A percentile compares a stretch with the other conserved stretches of the same genome.
phyloP scores from a whole-genome alignment of 2,329 filamentous ascomycete genomes.

The Diplodia corticola region DNA sequence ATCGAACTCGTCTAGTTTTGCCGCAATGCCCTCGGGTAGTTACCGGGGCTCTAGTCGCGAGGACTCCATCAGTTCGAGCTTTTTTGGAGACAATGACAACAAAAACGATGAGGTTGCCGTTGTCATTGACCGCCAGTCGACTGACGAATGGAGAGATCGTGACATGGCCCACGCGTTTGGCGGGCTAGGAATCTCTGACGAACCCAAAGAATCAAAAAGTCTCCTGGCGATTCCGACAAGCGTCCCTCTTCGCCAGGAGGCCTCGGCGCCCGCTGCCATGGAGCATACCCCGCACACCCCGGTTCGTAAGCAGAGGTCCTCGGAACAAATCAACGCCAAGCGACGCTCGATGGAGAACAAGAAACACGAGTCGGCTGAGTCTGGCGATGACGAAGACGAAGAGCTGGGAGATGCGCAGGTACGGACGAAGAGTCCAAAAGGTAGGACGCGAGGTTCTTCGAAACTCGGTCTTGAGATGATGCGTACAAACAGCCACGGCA shows the following conservation, averaged over 20 bases:
- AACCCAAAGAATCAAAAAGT: conserved; percentile 37
- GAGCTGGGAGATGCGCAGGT: conserved; percentile 67
- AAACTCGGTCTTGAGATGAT: conserved; percentile 98
- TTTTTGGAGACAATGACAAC: conserved; percentile 84
- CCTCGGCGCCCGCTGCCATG: conserved; percentile 62
- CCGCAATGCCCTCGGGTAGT: conserved; percentile 69
- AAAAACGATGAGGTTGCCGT: conserved; percentile 77
- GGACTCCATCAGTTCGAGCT: conserved; percentile 84
- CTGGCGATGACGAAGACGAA: conserved; percentile 92
- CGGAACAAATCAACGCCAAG: conserved; percentile 73
- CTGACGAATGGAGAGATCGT: conserved; percentile 73
- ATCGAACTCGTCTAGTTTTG: conserved; percentile 74
- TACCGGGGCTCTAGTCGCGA: conserved; percentile 79
- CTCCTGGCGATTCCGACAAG: conserved; percentile 37
- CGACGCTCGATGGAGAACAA: conserved; percentile 74
- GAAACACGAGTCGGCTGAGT: conserved; percentile 74
- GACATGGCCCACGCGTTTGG: conserved; percentile 52
- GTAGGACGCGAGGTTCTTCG: conserved; percentile 56
- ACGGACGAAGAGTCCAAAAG: conserved; percentile 53
- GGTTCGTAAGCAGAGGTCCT: conserved; percentile 64
- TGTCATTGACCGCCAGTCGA: conserved; percentile 70
- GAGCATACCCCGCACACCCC: conserved; percentile 30
- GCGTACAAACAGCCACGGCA: conserved; percentile 92
- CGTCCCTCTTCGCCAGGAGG: conserved; percentile 44
- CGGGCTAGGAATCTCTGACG: conserved; percentile 75